These are phyloP conservation scores for Mikania micrantha DNA, from an alignment of 129 eudicot genomes.

Conservation along the genomic window DNA sequence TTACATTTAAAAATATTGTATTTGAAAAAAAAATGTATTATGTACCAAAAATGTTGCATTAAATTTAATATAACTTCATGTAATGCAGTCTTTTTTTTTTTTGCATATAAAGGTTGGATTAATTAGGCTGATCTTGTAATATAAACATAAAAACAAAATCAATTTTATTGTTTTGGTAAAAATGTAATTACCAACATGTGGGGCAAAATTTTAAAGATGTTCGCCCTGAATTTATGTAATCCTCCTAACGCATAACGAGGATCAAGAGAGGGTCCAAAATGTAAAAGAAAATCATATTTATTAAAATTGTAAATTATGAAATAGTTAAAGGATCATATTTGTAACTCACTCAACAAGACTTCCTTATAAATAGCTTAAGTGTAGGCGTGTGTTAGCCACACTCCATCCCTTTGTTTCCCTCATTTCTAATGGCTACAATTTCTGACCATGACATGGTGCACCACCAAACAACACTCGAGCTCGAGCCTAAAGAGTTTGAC, in stretches of 20 bases:
- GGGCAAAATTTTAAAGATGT: too few relatives aligned
- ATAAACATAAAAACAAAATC: too few relatives aligned
- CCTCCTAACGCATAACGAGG: neutral
- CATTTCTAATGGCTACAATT: constrained; percentile 13
- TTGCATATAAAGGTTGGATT: too few relatives aligned
- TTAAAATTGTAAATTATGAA: constrained; percentile 5
- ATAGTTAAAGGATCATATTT: constrained; percentile 22
- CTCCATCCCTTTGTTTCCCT: constrained; percentile 14
- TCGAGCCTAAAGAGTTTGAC: constrained; percentile 30
- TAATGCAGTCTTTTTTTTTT: too few relatives aligned
- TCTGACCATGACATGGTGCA: constrained; percentile 2
- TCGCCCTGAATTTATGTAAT: neutral
- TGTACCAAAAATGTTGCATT: too few relatives aligned
- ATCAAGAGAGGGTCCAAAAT: neutral
- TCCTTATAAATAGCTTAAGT: constrained; percentile 24
- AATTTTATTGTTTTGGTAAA: too few relatives aligned
- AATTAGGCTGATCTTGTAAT: too few relatives aligned
- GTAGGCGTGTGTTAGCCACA: constrained; percentile 30
- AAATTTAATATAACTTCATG: too few relatives aligned
- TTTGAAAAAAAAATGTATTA: too few relatives aligned
- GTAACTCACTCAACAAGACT: constrained; percentile 6
- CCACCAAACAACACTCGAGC: constrained; percentile 17
- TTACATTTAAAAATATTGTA: too few relatives aligned
- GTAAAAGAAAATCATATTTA: neutral
- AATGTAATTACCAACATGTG: too few relatives aligned